Conservation (phyloP, 2,329 filamentous ascomycete genomes). For the Cladophialophora exuberans region DNA sequence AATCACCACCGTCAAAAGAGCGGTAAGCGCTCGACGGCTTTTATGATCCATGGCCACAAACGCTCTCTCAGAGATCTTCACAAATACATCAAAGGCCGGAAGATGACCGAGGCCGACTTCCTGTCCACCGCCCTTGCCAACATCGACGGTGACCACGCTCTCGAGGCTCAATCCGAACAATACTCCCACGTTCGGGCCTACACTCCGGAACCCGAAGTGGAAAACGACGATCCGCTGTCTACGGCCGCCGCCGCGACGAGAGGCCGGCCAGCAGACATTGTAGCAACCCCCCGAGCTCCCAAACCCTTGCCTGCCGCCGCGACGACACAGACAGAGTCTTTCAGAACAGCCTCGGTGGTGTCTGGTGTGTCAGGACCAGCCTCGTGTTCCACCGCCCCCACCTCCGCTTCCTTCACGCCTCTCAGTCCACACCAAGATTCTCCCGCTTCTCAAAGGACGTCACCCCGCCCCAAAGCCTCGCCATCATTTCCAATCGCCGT, state of each 20-base stretch:
- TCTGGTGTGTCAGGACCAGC: slow-evolving; percentile 5
- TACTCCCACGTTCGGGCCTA: slow-evolving; percentile 31
- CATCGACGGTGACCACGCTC: slow-evolving; percentile 13
- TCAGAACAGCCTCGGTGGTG: background rate
- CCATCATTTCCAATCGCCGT: slow-evolving; percentile 1
- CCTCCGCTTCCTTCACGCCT: slow-evolving; percentile 1
- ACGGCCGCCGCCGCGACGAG: background rate
- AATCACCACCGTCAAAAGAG: slow-evolving; percentile 28
- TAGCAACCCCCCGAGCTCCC: slow-evolving; percentile 2
- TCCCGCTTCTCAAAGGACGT: slow-evolving; percentile 2
- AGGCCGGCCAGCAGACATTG: slow-evolving; percentile 3
- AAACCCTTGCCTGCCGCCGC: background rate
- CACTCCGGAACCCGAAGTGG: slow-evolving; percentile 28
- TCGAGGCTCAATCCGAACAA: slow-evolving; percentile 21
- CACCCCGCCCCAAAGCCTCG: slow-evolving; percentile 15
- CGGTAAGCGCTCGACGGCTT: slow-evolving; percentile 30
- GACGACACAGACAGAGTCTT: background rate
- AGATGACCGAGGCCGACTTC: slow-evolving; percentile 33
- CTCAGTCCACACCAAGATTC: slow-evolving; percentile 13
- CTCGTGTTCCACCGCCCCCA: slow-evolving; percentile 12
- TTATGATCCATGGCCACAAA: slow-evolving; percentile 32
- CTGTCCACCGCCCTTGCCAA: slow-evolving; percentile 27
- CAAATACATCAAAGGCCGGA: slow-evolving; percentile 34
- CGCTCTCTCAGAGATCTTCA: slow-evolving; percentile 32
- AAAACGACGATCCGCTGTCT: slow-evolving; percentile 12